Evolutionary conservation across 208 protist genomes (phyloP).

Genomic region (Trypanosoma mega): DNA sequence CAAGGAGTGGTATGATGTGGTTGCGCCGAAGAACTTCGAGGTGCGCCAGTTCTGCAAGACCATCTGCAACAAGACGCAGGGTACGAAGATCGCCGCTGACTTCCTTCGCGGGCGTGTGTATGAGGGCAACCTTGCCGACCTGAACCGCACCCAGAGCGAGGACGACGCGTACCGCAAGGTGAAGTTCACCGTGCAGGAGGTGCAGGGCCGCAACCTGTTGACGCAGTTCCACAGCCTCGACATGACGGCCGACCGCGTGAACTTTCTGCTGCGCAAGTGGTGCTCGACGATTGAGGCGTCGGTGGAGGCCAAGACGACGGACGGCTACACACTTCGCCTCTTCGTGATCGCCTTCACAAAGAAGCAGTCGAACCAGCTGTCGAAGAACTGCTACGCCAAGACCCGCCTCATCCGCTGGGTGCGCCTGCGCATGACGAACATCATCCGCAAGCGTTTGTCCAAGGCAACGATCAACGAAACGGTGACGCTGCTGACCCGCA

Average conservation of each 20-base stretch:
- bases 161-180: constrained; percentile 96
- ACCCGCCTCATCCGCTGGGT: constrained; percentile 93
- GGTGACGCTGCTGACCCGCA: constrained; percentile 94
- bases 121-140: constrained; percentile 97
- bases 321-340: constrained; percentile 96
- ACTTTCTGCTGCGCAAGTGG: constrained; percentile 98
- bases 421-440: constrained; percentile 95
- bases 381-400: constrained; percentile 98
- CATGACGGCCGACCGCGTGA: constrained; percentile 98
- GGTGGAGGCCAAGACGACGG: constrained; percentile 96
- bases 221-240: constrained; percentile 99
- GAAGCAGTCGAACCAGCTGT: constrained; percentile 89
- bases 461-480: constrained; percentile 93
- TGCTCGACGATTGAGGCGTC: constrained; percentile 97
- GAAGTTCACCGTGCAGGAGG: constrained; percentile 96
- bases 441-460: constrained; percentile 90
- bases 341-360: constrained; percentile 99
- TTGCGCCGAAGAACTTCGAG: constrained; percentile 96
- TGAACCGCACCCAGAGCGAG: constrained; percentile 88
- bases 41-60: constrained; percentile 96
- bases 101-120: constrained; percentile 96
- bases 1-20: constrained; percentile 99
- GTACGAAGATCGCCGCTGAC: constrained; percentile 95
- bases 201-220: constrained; percentile 95
- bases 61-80: constrained; percentile 96